Percentiles rank a stretch among this genome's conserved stretches.
phyloP scores from a whole-genome alignment of 768 basidiomycete species.

The Crucibulum laeve region DNA sequence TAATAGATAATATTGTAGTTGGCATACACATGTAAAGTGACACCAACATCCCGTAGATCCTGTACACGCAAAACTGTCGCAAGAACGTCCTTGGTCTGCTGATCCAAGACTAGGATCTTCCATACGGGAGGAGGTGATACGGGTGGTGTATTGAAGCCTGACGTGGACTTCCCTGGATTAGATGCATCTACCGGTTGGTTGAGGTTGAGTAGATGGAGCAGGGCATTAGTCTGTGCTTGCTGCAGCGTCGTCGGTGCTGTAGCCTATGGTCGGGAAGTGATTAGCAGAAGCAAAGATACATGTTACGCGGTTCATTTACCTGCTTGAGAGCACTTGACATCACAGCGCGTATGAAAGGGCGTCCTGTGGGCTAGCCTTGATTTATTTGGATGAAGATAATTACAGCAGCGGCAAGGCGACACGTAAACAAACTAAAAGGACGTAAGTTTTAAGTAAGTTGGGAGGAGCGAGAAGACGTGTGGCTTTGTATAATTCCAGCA shows the following conservation, averaged over 20 bases:
- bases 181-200: conserved; percentile 54
- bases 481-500: no score
- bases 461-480: no score
- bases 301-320: conserved; percentile 16
- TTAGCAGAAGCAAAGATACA: conserved; percentile 8
- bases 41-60: conserved; percentile 93
- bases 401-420: no score
- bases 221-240: conserved; percentile 80
- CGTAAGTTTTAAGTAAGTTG: no score
- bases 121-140: conserved; percentile 77
- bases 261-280: conserved; percentile 18
- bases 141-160: conserved; percentile 46
- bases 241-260: conserved; percentile 63
- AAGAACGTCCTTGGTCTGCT: conserved; percentile 92
- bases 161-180: conserved; percentile 31
- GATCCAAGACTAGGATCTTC: conserved; percentile 95
- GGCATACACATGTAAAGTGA: conserved; percentile 98
- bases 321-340: conserved; percentile 33
- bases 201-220: conserved; percentile 84
- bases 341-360: no score
- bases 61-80: conserved; percentile 95
- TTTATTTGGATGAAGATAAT: no score
- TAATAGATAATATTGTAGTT: conserved; percentile 22
- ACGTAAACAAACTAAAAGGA: no score
- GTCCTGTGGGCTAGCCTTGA: no score